Conservation (phyloP, 2,329 filamentous ascomycete genomes). For the Daldinia eschscholtzii region DNA sequence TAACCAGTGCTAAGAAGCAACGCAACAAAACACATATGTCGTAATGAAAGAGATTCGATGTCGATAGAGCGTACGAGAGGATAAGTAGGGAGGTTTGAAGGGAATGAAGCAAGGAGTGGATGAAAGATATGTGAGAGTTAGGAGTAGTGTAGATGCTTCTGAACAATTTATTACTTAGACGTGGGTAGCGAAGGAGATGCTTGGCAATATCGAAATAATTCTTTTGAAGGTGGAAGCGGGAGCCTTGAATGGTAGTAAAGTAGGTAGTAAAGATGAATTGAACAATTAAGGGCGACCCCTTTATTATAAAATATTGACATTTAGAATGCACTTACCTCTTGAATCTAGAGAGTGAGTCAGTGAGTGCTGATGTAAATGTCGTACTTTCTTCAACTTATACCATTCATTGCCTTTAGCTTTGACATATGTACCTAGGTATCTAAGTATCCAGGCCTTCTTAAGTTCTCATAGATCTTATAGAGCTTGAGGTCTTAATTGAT, state of each 20-base stretch:
- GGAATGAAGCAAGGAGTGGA: slow-evolving; percentile 19
- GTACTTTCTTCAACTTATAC: neutral
- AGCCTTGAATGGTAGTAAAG: slow-evolving; percentile 16
- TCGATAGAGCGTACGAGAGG: slow-evolving; percentile 5
- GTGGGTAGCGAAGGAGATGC: slow-evolving; percentile 11
- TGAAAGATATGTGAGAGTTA: slow-evolving; percentile 19
- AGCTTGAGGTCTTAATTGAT: neutral
- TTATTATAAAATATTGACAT: neutral
- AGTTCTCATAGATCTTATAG: neutral
- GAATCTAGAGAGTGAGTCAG: neutral
- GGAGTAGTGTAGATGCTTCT: slow-evolving; percentile 26
- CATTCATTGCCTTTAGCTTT: neutral
- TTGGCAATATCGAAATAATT: slow-evolving; percentile 14
- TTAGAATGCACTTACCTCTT: neutral
- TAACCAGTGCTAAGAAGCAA: slow-evolving; percentile 26
- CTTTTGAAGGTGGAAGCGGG: slow-evolving; percentile 27
- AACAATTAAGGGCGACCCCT: neutral
- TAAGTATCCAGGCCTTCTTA: neutral
- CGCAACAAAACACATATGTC: slow-evolving; percentile 12
- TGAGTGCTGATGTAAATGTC: neutral
- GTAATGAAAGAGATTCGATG: slow-evolving; percentile 19
- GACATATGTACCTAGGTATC: neutral
- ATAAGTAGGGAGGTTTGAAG: slow-evolving; percentile 33
- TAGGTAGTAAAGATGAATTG: slow-evolving; percentile 1
- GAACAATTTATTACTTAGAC: slow-evolving; percentile 17